Evolutionary conservation across 2,329 filamentous ascomycete species (phyloP).

Genomic region (Phyllosticta paracitricarpa): DNA sequence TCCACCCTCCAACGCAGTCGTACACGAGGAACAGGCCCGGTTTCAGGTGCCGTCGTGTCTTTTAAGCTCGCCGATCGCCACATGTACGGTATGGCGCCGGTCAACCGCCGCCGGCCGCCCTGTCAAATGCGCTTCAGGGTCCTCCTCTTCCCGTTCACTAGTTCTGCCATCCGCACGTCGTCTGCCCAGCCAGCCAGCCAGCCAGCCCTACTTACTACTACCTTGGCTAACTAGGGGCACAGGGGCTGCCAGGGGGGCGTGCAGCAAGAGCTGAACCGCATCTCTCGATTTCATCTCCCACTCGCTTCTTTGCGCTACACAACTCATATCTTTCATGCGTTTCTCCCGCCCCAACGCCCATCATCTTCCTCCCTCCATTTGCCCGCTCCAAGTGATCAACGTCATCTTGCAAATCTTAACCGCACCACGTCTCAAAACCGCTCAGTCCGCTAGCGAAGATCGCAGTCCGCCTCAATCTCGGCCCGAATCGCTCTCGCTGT

Average conservation of each 20-base stretch:
- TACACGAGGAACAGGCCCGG: not conserved
- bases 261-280: not conserved
- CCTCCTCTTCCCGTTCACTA: not conserved
- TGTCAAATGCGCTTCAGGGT: not conserved
- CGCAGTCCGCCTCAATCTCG: conserved; percentile 9
- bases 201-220: not conserved
- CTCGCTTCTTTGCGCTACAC: not conserved
- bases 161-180: not conserved
- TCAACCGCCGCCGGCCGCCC: not conserved
- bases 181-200: not conserved
- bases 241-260: not conserved
- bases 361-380: not conserved
- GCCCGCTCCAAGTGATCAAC: not conserved
- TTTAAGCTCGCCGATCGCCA: not conserved
- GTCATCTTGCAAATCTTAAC: conserved; percentile 5
- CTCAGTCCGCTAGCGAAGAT: conserved; percentile 8
- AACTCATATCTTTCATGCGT: not conserved
- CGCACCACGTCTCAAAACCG: conserved; percentile 3
- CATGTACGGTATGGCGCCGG: not conserved
- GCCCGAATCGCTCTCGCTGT: conserved; percentile 5
- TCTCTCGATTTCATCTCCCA: not conserved
- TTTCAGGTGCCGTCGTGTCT: not conserved
- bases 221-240: not conserved
- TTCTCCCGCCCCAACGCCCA: not conserved
- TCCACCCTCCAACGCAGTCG: not conserved